Percentiles rank a stretch among this genome's conserved stretches.
Evolutionary conservation across 2,329 filamentous ascomycete species (phyloP).

Genomic region (Alternaria consortialis): DNA sequence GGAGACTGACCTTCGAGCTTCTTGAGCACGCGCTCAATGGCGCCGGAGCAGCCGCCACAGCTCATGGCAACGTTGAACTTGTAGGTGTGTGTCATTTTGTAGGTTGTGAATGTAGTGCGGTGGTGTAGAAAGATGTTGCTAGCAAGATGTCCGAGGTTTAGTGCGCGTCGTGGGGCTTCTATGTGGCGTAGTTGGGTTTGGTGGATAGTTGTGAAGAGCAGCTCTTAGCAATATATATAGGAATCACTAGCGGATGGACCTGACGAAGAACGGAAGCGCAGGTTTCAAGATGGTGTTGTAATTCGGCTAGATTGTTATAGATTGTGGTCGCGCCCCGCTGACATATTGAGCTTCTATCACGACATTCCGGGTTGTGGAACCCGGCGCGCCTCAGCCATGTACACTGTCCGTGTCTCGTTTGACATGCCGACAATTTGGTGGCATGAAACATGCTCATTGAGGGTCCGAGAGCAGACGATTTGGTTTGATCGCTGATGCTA

Average conservation of each 20-base stretch:
- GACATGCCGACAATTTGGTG: slow-evolving; percentile 25
- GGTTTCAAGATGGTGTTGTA: slow-evolving; percentile 47
- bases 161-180: slow-evolving; percentile 16
- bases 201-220: slow-evolving; percentile 3
- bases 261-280: slow-evolving; percentile 34
- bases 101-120: slow-evolving; percentile 13
- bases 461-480: neutral
- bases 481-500: neutral
- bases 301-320: slow-evolving; percentile 44
- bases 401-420: slow-evolving; percentile 17
- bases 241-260: slow-evolving; percentile 12
- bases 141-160: neutral
- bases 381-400: slow-evolving; percentile 34
- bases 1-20: slow-evolving; percentile 79
- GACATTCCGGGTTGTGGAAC: slow-evolving; percentile 37
- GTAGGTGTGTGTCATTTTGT: slow-evolving; percentile 82
- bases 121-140: slow-evolving; percentile 6
- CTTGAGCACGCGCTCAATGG: slow-evolving; percentile 89
- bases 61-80: slow-evolving; percentile 94
- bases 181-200: slow-evolving; percentile 9
- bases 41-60: slow-evolving; percentile 95
- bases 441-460: slow-evolving; percentile 49
- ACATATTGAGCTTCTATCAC: slow-evolving; percentile 35
- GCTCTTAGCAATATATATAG: slow-evolving; percentile 26
- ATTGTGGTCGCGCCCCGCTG: slow-evolving; percentile 40